phyloP scores from a whole-genome alignment of 2,329 filamentous ascomycete genomes.

The Ophiostoma angusticollis region DNA sequence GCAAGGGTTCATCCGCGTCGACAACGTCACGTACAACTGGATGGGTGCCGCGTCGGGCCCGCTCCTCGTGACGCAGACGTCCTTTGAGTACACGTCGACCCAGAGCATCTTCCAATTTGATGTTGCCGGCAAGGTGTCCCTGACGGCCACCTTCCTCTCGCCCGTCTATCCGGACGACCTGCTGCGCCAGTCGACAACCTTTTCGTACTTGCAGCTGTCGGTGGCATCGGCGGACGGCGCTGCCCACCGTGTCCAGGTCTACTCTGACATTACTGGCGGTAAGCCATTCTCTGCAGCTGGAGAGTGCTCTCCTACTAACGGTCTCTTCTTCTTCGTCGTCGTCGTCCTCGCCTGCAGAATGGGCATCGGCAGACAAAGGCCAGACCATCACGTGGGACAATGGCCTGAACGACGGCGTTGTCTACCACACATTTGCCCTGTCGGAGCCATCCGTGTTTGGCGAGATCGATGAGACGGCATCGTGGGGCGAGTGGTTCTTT shows the following conservation, averaged over 20 bases:
- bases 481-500: slow-evolving; percentile 75
- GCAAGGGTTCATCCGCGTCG: slow-evolving; percentile 57
- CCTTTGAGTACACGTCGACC: slow-evolving; percentile 60
- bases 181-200: slow-evolving; percentile 53
- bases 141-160: slow-evolving; percentile 60
- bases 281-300: slow-evolving; percentile 18
- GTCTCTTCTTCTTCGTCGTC: slow-evolving; percentile 1
- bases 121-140: slow-evolving; percentile 44
- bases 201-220: slow-evolving; percentile 56
- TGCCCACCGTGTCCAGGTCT: slow-evolving; percentile 54
- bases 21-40: slow-evolving; percentile 52
- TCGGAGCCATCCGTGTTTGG: slow-evolving; percentile 51
- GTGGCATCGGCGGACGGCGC: slow-evolving; percentile 49
- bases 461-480: slow-evolving; percentile 56
- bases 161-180: slow-evolving; percentile 56
- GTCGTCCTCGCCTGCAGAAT: slow-evolving; percentile 40
- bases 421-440: slow-evolving; percentile 52
- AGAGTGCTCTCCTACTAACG: too few relatives aligned
- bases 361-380: slow-evolving; percentile 49
- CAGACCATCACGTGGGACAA: slow-evolving; percentile 51
- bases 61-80: slow-evolving; percentile 43
- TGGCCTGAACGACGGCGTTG: slow-evolving; percentile 34
- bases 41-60: slow-evolving; percentile 45
- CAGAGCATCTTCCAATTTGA: slow-evolving; percentile 57
- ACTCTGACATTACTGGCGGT: slow-evolving; percentile 61